phyloP scores from a whole-genome alignment of 169 alveolate genomes.

The Eimeria acervulina region DNA sequence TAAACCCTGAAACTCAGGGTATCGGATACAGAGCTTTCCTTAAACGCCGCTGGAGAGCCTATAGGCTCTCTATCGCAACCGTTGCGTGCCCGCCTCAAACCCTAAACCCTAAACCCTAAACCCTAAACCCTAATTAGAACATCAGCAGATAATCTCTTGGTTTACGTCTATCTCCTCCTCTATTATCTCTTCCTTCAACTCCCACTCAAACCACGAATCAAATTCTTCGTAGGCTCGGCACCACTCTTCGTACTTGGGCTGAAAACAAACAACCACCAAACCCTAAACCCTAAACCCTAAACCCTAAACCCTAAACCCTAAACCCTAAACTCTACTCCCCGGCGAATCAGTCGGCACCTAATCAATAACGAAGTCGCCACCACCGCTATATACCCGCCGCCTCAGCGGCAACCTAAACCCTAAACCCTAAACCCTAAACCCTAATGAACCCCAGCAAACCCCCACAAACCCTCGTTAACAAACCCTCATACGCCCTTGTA shows the following conservation, averaged over 20 bases:
- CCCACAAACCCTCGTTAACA: no score
- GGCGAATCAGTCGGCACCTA: no score
- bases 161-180: conserved; percentile 81
- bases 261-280: background rate
- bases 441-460: no score
- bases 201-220: conserved; percentile 83
- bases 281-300: background rate
- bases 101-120: conserved; percentile 8
- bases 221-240: conserved; percentile 58
- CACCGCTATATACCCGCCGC: background rate
- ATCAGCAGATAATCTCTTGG: conserved; percentile 70
- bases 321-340: background rate
- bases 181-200: conserved; percentile 65
- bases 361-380: background rate
- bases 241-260: conserved; percentile 83
- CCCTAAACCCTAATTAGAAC: background rate
- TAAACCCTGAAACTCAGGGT: background rate
- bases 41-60: no score
- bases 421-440: background rate
- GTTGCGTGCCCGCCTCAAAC: background rate
- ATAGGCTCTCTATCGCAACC: background rate
- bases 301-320: background rate
- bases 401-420: no score
- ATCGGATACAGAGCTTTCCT: background rate
- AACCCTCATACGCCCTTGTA: no score